Base-by-base conservation (phyloP, 306 rosid genomes). In the Cucurbita moschata region DNA sequence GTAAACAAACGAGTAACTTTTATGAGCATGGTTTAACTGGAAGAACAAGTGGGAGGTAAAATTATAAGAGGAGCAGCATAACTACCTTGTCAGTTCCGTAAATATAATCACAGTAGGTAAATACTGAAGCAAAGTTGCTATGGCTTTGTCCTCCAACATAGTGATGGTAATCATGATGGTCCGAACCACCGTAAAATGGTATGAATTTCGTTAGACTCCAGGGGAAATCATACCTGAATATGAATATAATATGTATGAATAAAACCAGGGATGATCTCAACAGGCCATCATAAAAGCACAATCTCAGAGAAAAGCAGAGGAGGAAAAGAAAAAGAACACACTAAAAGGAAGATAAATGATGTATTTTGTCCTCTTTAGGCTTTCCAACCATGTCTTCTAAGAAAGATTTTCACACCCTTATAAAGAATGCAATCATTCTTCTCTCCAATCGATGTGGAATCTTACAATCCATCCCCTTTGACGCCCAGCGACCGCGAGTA, bases 91-190 rank as follows among this genome's bases (percentile, higher is more conserved):
- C 97, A 60, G 97, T 94, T 82, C 97, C 96, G 81, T 91, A 94
- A 76, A 94, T 84, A 86, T 81, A 91, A 83, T 94, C 99, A 79
- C 99, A 94, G 86, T 89, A 94, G 66, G 99, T 94, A 83, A 94
- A 94, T 76, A 89, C 95, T 67, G 99, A 94, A 68, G 97, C 96
- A 50, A 91, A 94, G 78, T 94, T 94, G 82, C 99, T 94, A 5
- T 91, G 97, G 87, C 99, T 94, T 76, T 85, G 91, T 76, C 92
- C 89, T 69, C 99, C 99, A 78, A 94, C 99, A 81, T 89, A 94
- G 81, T 91, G 97, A 84, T 94, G 97, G 84, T 90, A 94, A 83
- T 94, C 97, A 65, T 94, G 97, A 82, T 94, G 75, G 73, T 94
- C 99, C 58, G 99, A 87, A 14, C 99, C 99, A 44, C 92, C 99